A percentile compares a stretch with the other conserved stretches of the same genome.
Conservation (phyloP, 805 yeast species). For the Sugiyamaella americana region DNA sequence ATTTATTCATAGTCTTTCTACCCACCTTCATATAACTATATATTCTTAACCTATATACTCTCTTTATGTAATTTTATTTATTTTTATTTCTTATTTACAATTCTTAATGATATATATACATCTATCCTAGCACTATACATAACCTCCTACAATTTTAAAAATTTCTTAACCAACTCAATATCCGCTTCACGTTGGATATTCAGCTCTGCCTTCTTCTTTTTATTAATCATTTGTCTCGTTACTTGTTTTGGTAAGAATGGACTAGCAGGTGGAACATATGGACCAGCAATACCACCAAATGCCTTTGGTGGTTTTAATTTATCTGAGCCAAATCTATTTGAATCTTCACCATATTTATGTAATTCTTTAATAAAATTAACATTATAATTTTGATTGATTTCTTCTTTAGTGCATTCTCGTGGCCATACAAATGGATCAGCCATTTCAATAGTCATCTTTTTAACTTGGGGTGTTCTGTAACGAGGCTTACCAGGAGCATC, state of each 20-base stretch:
- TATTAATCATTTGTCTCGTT: slow-evolving; percentile 42
- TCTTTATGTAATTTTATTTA: too few relatives aligned
- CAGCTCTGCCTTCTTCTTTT: slow-evolving; percentile 34
- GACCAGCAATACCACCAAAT: slow-evolving; percentile 65
- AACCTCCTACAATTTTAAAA: slow-evolving; percentile 29
- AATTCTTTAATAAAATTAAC: slow-evolving; percentile 42
- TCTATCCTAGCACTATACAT: slow-evolving; percentile 15
- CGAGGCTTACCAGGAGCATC: slow-evolving; percentile 58
- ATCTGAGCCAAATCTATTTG: slow-evolving; percentile 59
- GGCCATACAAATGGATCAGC: slow-evolving; percentile 97
- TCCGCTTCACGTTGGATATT: slow-evolving; percentile 26
- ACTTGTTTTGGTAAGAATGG: slow-evolving; percentile 55
- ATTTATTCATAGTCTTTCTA: too few relatives aligned
- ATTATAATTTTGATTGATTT: slow-evolving; percentile 23
- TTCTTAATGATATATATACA: background rate
- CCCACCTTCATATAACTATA: too few relatives aligned
- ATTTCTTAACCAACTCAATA: slow-evolving; percentile 35
- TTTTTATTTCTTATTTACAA: slow-evolving; percentile 6
- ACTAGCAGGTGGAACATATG: slow-evolving; percentile 53
- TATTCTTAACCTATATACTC: too few relatives aligned
- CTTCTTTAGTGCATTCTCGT: slow-evolving; percentile 40
- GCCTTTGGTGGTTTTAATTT: slow-evolving; percentile 59
- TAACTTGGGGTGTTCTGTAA: slow-evolving; percentile 70
- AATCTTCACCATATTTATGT: slow-evolving; percentile 47
- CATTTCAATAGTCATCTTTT: slow-evolving; percentile 97